A percentile compares a stretch with the other conserved stretches of the same genome.
Evolutionary conservation across 306 rosid genomes (phyloP).

Genomic region (Rosa chinensis): DNA sequence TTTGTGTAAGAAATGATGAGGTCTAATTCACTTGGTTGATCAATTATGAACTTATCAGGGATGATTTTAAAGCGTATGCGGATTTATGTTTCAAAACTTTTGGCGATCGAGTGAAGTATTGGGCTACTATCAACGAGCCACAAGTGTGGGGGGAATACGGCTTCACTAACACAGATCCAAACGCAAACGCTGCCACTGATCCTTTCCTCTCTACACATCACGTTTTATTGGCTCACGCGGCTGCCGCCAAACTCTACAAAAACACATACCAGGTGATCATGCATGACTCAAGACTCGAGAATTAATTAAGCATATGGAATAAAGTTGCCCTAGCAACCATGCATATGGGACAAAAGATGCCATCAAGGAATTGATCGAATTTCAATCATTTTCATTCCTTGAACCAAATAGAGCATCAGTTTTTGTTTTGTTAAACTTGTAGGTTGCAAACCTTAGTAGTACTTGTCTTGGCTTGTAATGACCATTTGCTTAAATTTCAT

Average conservation of each 20-base stretch:
- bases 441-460: not conserved
- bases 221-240: not conserved
- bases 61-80: conserved; percentile 4
- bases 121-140: conserved; percentile 12
- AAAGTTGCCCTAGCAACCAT: not conserved
- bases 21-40: not conserved
- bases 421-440: not conserved
- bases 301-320: not conserved
- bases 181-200: not conserved
- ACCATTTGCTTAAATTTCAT: not conserved
- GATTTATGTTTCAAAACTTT: conserved; percentile 6
- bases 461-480: not conserved
- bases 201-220: not conserved
- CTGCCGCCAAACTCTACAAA: conserved; percentile 9
- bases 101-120: conserved; percentile 7
- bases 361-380: not conserved
- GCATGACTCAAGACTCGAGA: not conserved
- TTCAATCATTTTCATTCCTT: not conserved
- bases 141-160: conserved; percentile 1
- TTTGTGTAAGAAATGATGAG: not conserved
- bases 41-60: not conserved
- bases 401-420: not conserved
- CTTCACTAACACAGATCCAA: not conserved
- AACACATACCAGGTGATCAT: not conserved
- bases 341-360: not conserved